These are phyloP conservation scores for Hericium erinaceus DNA, from an alignment of 768 basidiomycete genomes.

Conservation along the genomic window DNA sequence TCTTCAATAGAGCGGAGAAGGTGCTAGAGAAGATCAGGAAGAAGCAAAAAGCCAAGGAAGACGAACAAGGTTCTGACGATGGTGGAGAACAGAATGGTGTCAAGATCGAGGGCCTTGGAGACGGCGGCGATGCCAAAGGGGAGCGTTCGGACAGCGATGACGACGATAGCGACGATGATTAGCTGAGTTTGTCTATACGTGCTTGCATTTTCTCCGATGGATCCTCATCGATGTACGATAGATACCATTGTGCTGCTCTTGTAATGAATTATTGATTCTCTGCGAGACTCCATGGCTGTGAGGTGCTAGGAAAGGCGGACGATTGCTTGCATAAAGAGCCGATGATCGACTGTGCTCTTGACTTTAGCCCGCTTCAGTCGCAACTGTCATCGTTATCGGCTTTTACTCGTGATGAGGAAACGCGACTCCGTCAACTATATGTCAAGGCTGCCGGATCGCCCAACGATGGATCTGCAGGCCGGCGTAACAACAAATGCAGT, in stretches of 20 bases:
- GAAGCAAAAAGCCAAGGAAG: constrained; percentile 50
- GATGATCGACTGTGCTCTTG: not conserved
- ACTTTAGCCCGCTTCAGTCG: not conserved
- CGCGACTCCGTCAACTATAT: no score
- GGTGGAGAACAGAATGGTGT: constrained; percentile 21
- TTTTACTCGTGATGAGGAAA: no score
- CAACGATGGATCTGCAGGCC: no score
- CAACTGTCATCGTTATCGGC: not conserved
- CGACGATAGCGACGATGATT: constrained; percentile 42
- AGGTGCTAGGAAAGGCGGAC: no score
- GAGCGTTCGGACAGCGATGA: constrained; percentile 11
- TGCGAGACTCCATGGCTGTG: no score
- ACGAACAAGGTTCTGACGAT: constrained; percentile 36
- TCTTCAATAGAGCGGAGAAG: constrained; percentile 94
- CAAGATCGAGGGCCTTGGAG: constrained; percentile 23
- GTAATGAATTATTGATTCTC: no score
- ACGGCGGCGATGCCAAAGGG: constrained; percentile 17
- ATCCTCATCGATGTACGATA: not conserved
- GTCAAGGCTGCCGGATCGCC: no score
- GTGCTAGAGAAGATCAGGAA: constrained; percentile 81
- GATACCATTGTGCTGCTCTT: not conserved
- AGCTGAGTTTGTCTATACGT: not conserved
- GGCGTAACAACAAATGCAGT: no score
- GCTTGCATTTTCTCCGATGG: not conserved
- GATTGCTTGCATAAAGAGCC: not conserved